Evolutionary conservation across 192 early-diverging fungal species (phyloP), one percentile per base, ranked within the genome.

Genomic region (Entophlyctis helioformis): DNA sequence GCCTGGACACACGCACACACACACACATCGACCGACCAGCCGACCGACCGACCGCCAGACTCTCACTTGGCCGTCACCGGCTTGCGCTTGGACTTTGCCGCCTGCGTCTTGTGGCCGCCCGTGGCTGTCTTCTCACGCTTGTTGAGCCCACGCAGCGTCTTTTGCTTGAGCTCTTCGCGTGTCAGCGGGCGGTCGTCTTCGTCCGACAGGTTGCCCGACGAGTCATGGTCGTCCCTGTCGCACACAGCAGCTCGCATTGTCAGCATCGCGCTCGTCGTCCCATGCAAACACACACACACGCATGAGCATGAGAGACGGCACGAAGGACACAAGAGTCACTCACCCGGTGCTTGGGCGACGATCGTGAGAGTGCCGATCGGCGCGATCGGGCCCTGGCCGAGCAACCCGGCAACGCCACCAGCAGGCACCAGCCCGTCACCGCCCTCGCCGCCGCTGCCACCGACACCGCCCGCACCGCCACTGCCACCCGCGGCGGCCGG

Each of bases 171-270:
- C 40, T 74, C 71, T 23, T 74, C 71, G 22, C 71, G 46, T 2
- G 66, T 74, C 28, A 74, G 36, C n/a, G 71, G 71, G 53, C 71
- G 54, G 39, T 74, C 71, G 32, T 74, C 71, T 21, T 74, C 71
- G 15, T 74, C 71, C n/a, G 66, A 62, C 11, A 61, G 58, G 7
- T 56, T 48, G 39, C 70, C 71, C 40, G 59, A 64, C 15, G 56
- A 57, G 46, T 74, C 66, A 44, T 74, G 71, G 37, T 74, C 71
- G 54, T 74, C 71, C 4, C 71, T 74, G 37, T 13, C 0, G 13
- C 8, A 44, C 21, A 2, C 10, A 28, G 25, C 10, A 48, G 15
- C 6, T 4, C 29, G 29, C 6, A 8, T 11, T 11, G 11, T 31
- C 29, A 31, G 29, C 29, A 31, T 31, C 4, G 4, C 29, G 29